These are phyloP conservation scores for Centaurea solstitialis DNA, from an alignment of 129 eudicot genomes.

Conservation along the genomic window DNA sequence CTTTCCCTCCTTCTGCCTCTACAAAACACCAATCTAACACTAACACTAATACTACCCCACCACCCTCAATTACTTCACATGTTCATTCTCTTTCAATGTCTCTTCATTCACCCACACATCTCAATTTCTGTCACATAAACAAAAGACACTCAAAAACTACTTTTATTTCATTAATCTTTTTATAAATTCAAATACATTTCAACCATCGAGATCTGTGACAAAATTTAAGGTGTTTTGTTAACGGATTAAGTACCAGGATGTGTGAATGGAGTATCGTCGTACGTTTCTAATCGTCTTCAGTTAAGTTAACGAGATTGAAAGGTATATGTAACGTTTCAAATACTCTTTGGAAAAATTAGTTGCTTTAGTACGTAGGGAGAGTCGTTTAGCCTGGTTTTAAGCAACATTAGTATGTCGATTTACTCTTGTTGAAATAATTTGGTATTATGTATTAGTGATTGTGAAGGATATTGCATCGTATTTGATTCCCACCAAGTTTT, in stretches of 20 bases:
- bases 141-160: background rate
- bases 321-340: background rate
- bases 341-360: no score
- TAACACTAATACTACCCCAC: constrained; percentile 4
- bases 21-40: background rate
- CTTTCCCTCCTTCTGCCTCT: constrained; percentile 35
- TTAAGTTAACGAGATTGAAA: background rate
- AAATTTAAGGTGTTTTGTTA: background rate
- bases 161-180: background rate
- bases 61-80: constrained; percentile 21
- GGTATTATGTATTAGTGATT: background rate
- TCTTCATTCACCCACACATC: constrained; percentile 22
- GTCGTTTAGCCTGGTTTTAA: background rate
- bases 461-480: background rate
- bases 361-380: background rate
- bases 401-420: no score
- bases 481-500: background rate
- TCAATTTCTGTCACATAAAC: background rate
- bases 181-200: background rate
- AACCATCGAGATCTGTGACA: background rate
- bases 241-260: background rate
- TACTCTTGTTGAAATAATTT: no score
- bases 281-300: no score
- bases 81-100: constrained; percentile 28
- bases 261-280: background rate